Evolutionary conservation across 352 stramenopile genomes (phyloP).

Genomic region (Phytopythium litorale): DNA sequence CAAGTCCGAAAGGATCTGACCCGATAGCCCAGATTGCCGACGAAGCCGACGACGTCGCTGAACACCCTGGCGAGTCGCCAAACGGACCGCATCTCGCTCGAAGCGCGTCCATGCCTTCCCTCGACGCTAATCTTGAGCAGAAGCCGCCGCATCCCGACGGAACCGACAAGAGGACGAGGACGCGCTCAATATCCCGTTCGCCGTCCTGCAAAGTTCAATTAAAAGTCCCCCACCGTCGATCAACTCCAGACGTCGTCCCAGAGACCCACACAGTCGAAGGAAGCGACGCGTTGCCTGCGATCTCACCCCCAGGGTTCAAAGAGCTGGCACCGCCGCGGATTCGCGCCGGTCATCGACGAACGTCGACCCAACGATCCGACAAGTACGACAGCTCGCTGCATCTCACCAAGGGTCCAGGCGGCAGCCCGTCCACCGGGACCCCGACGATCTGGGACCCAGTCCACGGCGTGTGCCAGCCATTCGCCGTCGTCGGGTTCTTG

Average conservation of each 20-base stretch:
- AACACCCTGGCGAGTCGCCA: not conserved
- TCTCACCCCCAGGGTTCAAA: not conserved
- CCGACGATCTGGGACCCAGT: slow-evolving; percentile 65
- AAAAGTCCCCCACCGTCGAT: not conserved
- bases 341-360: not conserved
- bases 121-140: not conserved
- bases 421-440: slow-evolving; percentile 7
- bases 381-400: slow-evolving; percentile 23
- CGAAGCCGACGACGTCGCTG: not conserved
- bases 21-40: not conserved
- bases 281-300: not conserved
- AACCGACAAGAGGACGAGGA: not conserved
- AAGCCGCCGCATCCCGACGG: not conserved
- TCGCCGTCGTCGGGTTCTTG: slow-evolving; percentile 63
- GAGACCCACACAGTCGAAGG: too few species aligned
- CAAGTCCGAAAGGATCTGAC: not conserved
- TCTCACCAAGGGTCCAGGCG: slow-evolving; percentile 9
- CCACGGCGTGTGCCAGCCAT: slow-evolving; percentile 72
- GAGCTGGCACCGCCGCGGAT: not conserved
- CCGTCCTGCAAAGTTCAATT: not conserved
- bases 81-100: not conserved
- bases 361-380: slow-evolving; percentile 14
- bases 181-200: not conserved
- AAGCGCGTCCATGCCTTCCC: slow-evolving; percentile 3
- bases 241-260: not conserved